Base-by-base conservation (phyloP, 768 basidiomycete species). In the Lactifluus pinguis region DNA sequence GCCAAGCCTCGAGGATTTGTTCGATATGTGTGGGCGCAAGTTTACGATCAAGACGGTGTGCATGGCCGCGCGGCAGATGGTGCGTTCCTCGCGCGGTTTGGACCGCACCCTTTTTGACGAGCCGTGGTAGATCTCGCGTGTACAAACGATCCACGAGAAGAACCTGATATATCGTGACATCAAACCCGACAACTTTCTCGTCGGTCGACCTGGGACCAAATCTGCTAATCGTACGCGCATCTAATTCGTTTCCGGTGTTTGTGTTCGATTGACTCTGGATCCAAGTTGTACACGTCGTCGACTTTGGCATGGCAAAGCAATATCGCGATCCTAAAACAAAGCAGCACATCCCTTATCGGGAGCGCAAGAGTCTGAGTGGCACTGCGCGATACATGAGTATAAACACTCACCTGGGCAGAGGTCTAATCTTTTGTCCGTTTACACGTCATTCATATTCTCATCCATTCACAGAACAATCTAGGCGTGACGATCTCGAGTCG, bases 301-400 rank as follows among this genome's bases (percentile, higher is more conserved):
- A 99, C 73, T 98, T 99, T 71, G 97, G 97, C 48, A 98, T 99
- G 97, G 97, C 97, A 30, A 98, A 98, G 75, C 95, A 98, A 74
- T 99, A 98, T 71, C 88, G 97, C 56, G 97, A 99, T 73, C 97
- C 97, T 11, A 98, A 95, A 78, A 95, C 95, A 63, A 97, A 97
- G 74, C 95, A 98, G 73, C 97, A 99, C 73, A 99, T 99, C 63
- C 97, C 97, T 55, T 99, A 99, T 75, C 84, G 97, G 62, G 97
- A 99, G 77, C 83, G 95, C 68, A 99, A 99, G 80, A 93, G 90
- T 72, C 77, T 99, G 57, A 92, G 89, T 68, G 97, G 97, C 15
- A 99, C 97, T 15, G 97, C 97, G 41, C 86, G 97, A 51, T 99
- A 99, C 79, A 99, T 99, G 97, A 93, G 90, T 72, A 98, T 99